Evolutionary conservation across 2,329 filamentous ascomycete species (phyloP).

Genomic region (Ophioceras dolichostomum): DNA sequence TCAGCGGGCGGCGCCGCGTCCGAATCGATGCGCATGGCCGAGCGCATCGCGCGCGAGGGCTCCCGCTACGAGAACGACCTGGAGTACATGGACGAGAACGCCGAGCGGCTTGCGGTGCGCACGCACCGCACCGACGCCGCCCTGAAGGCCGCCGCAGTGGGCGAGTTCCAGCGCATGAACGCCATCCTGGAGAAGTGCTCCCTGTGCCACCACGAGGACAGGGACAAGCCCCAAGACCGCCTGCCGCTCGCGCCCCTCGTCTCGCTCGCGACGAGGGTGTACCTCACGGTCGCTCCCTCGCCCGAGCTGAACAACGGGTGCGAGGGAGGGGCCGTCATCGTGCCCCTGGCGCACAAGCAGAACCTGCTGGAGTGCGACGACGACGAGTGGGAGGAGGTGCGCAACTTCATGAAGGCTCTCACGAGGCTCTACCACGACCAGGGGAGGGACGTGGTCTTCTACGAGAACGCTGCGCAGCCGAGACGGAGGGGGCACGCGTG

Average conservation of each 20-base stretch:
- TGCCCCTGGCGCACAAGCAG: slow-evolving; percentile 72
- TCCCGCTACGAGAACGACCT: slow-evolving; percentile 89
- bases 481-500: slow-evolving; percentile 72
- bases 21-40: slow-evolving; percentile 72
- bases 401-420: slow-evolving; percentile 97
- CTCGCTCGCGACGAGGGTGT: slow-evolving; percentile 75
- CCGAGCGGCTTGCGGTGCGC: slow-evolving; percentile 72
- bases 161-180: slow-evolving; percentile 83
- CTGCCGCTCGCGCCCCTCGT: slow-evolving; percentile 80
- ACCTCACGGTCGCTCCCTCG: slow-evolving; percentile 77
- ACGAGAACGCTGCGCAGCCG: slow-evolving; percentile 86
- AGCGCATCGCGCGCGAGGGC: slow-evolving; percentile 84
- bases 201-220: slow-evolving; percentile 85
- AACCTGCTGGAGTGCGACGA: slow-evolving; percentile 98
- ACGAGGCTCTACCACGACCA: slow-evolving; percentile 92
- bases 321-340: slow-evolving; percentile 74
- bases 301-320: slow-evolving; percentile 64
- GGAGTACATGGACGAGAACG: slow-evolving; percentile 97
- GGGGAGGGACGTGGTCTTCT: slow-evolving; percentile 87
- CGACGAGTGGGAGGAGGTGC: slow-evolving; percentile 97
- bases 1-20: slow-evolving; percentile 55
- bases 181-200: slow-evolving; percentile 77
- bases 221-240: slow-evolving; percentile 44
- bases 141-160: slow-evolving; percentile 76
- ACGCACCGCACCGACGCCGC: slow-evolving; percentile 82